These are phyloP conservation scores for Pachysandra terminalis DNA, from an alignment of 164 flowering plant species.

Conservation along the genomic window DNA sequence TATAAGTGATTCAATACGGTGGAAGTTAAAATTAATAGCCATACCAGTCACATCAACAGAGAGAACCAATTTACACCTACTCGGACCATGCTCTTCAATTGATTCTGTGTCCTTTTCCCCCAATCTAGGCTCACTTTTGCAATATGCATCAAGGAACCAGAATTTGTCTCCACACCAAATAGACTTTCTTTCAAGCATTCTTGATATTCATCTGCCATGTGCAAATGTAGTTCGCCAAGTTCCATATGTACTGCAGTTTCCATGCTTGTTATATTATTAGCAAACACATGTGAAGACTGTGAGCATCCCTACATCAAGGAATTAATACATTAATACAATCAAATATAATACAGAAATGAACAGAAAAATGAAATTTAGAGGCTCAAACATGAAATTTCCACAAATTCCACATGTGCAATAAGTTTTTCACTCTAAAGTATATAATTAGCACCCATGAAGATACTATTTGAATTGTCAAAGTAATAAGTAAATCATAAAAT, in stretches of 20 bases:
- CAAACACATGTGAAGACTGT: slow-evolving; percentile 90
- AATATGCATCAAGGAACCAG: slow-evolving; percentile 75
- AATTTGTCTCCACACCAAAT: slow-evolving; percentile 83
- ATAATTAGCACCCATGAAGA: neutral
- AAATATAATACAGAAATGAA: neutral
- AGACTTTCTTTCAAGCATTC: slow-evolving; percentile 77
- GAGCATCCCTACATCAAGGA: slow-evolving; percentile 69
- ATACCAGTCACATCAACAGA: slow-evolving; percentile 87
- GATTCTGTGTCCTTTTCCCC: slow-evolving; percentile 82
- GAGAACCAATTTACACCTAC: slow-evolving; percentile 49
- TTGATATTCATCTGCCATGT: slow-evolving; percentile 89
- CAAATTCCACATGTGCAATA: neutral
- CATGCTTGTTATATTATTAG: slow-evolving; percentile 76
- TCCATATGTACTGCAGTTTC: slow-evolving; percentile 79
- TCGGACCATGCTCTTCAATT: slow-evolving; percentile 49
- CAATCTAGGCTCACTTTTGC: slow-evolving; percentile 83
- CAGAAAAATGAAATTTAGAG: neutral
- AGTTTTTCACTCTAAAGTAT: neutral
- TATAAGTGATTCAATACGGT: slow-evolving; percentile 78
- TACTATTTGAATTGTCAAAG: neutral
- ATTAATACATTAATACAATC: slow-evolving; percentile 1
- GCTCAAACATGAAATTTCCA: neutral
- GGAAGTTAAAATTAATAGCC: slow-evolving; percentile 66
- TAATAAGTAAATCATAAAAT: neutral
- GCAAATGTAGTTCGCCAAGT: slow-evolving; percentile 88